Base-by-base conservation (phyloP, 2,329 filamentous ascomycete species). In the Ascosphaera pollenicola region DNA sequence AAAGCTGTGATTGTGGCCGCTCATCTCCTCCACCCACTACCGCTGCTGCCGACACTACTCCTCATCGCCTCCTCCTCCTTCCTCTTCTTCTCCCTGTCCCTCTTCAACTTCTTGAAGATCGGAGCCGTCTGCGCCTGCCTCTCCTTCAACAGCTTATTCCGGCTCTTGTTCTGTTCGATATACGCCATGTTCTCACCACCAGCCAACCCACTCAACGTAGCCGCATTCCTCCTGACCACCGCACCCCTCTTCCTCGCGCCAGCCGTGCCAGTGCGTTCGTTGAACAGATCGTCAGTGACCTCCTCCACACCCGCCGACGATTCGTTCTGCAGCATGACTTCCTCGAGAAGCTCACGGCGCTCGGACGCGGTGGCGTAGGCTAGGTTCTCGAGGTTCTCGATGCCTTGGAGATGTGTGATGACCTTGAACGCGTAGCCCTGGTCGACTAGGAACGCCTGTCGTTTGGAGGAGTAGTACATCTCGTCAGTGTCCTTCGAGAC, bases 351-450 rank as follows among this genome's bases (percentile, higher is more conserved):
- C 55, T 93, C 84, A 36, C 83, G 76, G 3, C 84, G 75, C 50
- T 93, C 84, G 5, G 72, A 65, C 0, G 83, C 70, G 2, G 81
- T 81, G 2, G 72, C 72, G 54, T 91, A 95, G 2, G 77, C 78
- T 1, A 98, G 68, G 0, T 75, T 75, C 0, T 78, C 75, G 39
- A 87, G 78, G 42, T 81, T 72, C 43, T 94, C 82, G 45, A 98
- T 83, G 38, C 87, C 89, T 51, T 85, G 78, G 6, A 98, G 68
- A 51, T 92, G 83, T 0, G 89, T 98, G 54, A 98, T 98, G 44
- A 95, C 87, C 55, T 95, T 95, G 69, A 98, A 98, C 0, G 89
- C 87, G 54, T 98, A 98, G 8, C 89, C 89, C 58, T 98, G 89
- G 47, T 98, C 89, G 17, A 98, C 85, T 1, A 98, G 66, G 62